phyloP scores from a whole-genome alignment of 257 asterid genomes.

The Jacaranda mimosifolia region DNA sequence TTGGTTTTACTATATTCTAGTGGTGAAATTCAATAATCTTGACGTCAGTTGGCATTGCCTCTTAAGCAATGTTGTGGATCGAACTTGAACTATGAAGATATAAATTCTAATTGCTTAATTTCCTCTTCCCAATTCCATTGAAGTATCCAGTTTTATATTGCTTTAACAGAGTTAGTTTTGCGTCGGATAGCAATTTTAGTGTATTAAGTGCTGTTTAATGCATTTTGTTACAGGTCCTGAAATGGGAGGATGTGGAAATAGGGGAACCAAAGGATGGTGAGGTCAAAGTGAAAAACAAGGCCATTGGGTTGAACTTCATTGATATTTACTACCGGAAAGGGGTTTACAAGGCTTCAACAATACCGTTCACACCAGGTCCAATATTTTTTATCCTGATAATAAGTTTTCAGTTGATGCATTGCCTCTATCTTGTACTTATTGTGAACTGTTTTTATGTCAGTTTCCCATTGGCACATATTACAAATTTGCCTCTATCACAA shows the following conservation, averaged over 20 bases:
- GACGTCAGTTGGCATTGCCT: constrained; percentile 1
- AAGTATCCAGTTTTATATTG: neutral
- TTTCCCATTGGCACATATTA: neutral
- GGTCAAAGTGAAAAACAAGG: constrained; percentile 82
- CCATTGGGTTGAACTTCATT: constrained; percentile 90
- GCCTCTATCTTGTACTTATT: neutral
- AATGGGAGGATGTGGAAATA: constrained; percentile 95
- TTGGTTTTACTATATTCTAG: neutral
- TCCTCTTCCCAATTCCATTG: neutral
- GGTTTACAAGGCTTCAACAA: constrained; percentile 76
- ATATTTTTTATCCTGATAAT: neutral
- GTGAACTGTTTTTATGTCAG: neutral
- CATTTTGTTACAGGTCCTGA: constrained; percentile 63
- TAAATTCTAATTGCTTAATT: neutral
- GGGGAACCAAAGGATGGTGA: constrained; percentile 99
- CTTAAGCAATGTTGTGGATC: neutral
- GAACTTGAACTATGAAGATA: constrained; percentile 9
- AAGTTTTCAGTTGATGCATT: neutral
- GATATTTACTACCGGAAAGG: constrained; percentile 90
- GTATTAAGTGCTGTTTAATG: constrained; percentile 10
- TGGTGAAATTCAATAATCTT: neutral
- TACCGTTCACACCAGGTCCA: constrained; percentile 93
- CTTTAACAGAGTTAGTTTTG: constrained; percentile 9
- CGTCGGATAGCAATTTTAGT: constrained; percentile 2
- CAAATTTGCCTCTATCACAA: neutral